Evolutionary conservation across 345 rosid genomes (phyloP).

Genomic region (Pugionium cornutum): DNA sequence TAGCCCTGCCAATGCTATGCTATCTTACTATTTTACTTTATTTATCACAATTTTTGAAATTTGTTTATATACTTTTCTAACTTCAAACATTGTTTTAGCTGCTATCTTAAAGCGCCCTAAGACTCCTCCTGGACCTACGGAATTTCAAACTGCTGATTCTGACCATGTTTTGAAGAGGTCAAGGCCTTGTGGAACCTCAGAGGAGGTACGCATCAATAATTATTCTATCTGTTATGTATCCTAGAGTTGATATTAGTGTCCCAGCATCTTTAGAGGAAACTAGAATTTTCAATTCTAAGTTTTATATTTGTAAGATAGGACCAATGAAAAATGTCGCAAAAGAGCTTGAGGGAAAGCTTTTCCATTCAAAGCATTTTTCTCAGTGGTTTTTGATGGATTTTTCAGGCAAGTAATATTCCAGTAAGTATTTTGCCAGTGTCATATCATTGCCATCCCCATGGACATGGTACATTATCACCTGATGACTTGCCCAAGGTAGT

Average conservation of each 20-base stretch:
- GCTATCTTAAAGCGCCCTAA: constrained; percentile 72
- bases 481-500: constrained; percentile 80
- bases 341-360: background rate
- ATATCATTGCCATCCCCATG: constrained; percentile 65
- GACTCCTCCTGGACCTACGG: constrained; percentile 63
- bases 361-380: background rate
- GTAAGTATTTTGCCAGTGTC: constrained; percentile 68
- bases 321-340: background rate
- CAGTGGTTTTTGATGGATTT: constrained; percentile 20
- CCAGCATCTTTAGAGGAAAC: constrained; percentile 1
- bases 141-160: constrained; percentile 84
- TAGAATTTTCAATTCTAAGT: constrained; percentile 1
- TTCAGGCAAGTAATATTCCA: constrained; percentile 67
- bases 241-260: constrained; percentile 1
- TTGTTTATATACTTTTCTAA: background rate
- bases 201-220: constrained; percentile 53
- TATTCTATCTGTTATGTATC: constrained; percentile 6
- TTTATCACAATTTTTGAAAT: background rate
- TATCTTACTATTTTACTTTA: background rate
- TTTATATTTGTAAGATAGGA: background rate
- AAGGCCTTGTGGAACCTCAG: constrained; percentile 67
- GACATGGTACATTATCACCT: constrained; percentile 69
- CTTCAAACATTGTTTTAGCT: constrained; percentile 38
- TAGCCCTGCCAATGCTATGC: constrained; percentile 3
- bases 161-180: constrained; percentile 71